Evolutionary conservation across 768 basidiomycete genomes (phyloP).

Genomic region (Gelatoporia subvermispora): DNA sequence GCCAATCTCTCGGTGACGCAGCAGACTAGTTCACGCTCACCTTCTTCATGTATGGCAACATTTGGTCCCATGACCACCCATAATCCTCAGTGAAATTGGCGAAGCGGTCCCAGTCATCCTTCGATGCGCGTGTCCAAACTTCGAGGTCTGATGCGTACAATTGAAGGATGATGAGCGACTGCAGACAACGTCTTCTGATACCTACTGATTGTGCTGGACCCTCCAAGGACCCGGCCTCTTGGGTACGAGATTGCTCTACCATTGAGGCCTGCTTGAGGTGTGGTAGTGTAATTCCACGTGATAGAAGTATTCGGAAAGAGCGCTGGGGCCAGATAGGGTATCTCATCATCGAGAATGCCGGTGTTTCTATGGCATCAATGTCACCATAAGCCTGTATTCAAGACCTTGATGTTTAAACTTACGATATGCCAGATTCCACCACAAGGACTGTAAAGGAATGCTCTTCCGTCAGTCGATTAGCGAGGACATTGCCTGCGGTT

Average conservation of each 20-base stretch:
- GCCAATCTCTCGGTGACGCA: not conserved
- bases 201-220: constrained; percentile 19
- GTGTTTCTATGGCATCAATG: not conserved
- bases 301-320: constrained; percentile 7
- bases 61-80: constrained; percentile 1
- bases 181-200: not conserved
- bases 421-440: constrained; percentile 1
- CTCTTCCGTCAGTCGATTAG: not conserved
- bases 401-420: not conserved
- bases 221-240: constrained; percentile 21
- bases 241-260: constrained; percentile 17
- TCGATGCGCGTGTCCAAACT: constrained; percentile 1
- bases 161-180: not conserved
- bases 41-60: constrained; percentile 1
- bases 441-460: not conserved
- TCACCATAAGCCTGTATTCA: too few relatives aligned
- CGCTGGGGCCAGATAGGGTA: constrained; percentile 4
- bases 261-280: constrained; percentile 15
- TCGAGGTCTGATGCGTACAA: not conserved
- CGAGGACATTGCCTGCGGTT: constrained; percentile 1
- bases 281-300: constrained; percentile 25
- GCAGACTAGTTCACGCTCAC: not conserved
- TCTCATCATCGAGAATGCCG: constrained; percentile 1
- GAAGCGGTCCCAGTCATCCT: constrained; percentile 1
- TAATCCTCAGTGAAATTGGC: not conserved